Percentiles rank a stretch among this genome's conserved stretches.
phyloP scores from a whole-genome alignment of 306 rosid genomes.

The Cicer chorassanicum region DNA sequence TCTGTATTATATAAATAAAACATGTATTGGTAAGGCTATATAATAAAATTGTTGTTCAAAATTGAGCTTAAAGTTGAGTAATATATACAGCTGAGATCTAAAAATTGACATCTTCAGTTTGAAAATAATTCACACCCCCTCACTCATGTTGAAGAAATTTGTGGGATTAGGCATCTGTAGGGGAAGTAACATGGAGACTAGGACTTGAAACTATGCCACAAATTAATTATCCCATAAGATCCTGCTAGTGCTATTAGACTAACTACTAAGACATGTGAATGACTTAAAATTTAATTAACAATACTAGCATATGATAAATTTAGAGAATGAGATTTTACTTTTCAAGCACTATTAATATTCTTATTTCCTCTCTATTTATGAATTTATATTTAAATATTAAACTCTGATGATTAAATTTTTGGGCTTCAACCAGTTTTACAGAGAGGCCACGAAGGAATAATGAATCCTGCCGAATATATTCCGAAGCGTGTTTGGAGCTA shows the following conservation, averaged over 20 bases:
- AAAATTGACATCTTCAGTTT: neutral
- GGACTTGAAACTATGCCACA: neutral
- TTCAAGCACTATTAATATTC: neutral
- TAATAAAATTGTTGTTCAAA: neutral
- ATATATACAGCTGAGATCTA: neutral
- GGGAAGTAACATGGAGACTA: neutral
- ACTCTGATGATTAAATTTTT: slow-evolving; percentile 10
- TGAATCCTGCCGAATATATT: slow-evolving; percentile 62
- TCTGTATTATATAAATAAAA: neutral
- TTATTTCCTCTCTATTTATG: neutral
- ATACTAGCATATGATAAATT: neutral
- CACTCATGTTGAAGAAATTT: neutral
- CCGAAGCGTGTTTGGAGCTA: slow-evolving; percentile 73
- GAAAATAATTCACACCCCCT: neutral
- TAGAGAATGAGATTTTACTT: neutral
- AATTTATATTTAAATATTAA: neutral
- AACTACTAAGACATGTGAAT: neutral
- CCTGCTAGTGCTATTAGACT: neutral
- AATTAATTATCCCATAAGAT: neutral
- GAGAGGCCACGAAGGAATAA: slow-evolving; percentile 46
- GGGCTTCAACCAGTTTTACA: slow-evolving; percentile 27
- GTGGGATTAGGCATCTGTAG: neutral
- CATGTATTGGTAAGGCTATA: neutral
- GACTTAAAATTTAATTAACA: neutral
- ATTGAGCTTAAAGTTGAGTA: slow-evolving; percentile 3